Base-by-base conservation (phyloP, 106 monocot species). In the Apostasia ramifera region DNA sequence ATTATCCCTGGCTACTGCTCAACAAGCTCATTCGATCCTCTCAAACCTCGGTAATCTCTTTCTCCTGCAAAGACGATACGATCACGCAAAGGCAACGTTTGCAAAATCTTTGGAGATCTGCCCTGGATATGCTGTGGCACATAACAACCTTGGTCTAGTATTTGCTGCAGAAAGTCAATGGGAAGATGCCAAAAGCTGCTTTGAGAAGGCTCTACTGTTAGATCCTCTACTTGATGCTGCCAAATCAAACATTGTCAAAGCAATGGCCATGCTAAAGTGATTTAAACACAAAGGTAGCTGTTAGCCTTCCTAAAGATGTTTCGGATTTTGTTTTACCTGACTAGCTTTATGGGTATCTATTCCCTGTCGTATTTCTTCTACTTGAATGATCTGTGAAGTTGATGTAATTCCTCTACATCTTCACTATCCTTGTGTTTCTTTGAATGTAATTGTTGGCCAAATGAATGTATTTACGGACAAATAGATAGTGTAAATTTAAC, bases 21-120 rank as follows among this genome's bases (percentile, higher is more conserved):
- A 90, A 67, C 85, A 93, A 26, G 83, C 80, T 3, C 90, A 93
- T 67, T 79, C 85, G 6, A 83, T 90, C 55, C 90, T 98, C 53
- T 93, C 98, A 2, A 98, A 98, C 79, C 81, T 98, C 15, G 98
- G 98, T 66, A 85, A 83, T 83, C 81, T 93, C 15, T 98, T 88
- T 70, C 84, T 87, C 57, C 89, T 90, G 66, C 81, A 85, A 41
- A 85, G 77, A 64, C 75, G 66, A 67, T 80, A 85, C 39, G 80
- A 93, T 56, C 70, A 74, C 71, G 93, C 93, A 45, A 98, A 81
- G 76, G 63, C 49, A 56, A 77, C 85, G 43, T 65, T 93, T 51
- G 51, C 67, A 46, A 90, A 85, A 67, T 89, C 98, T 55, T 66
- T 93, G 40, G 98, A 98, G 62, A 49, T 98, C 3, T 81, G 81